These are phyloP conservation scores for Saccharum officinarum DNA, from an alignment of 176 grass and related monocot genomes.

Conservation along the genomic window DNA sequence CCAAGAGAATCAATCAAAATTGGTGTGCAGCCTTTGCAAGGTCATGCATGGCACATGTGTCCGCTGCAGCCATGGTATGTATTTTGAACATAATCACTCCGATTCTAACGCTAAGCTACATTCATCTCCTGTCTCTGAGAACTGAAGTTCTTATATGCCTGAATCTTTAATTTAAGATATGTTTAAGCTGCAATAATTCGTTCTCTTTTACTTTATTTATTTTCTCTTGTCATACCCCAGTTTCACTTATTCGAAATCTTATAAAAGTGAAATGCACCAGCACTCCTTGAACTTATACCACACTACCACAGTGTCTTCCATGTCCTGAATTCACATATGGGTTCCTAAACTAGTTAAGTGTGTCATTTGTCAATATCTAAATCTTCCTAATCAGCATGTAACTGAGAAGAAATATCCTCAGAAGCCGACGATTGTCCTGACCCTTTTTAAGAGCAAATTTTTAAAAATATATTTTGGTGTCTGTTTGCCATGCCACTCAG, in stretches of 20 bases:
- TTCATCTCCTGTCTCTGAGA: background rate
- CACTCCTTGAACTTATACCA: background rate
- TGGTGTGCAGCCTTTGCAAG: slow-evolving; percentile 88
- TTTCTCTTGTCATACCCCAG: background rate
- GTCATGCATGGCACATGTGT: slow-evolving; percentile 86
- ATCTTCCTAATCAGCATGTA: too few species aligned
- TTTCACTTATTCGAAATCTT: background rate
- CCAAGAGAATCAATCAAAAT: slow-evolving; percentile 59
- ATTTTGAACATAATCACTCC: slow-evolving; percentile 23
- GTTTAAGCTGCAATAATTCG: background rate
- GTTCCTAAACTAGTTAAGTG: background rate
- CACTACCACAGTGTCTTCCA: background rate
- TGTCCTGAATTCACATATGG: background rate
- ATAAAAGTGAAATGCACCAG: background rate
- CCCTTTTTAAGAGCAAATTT: too few species aligned
- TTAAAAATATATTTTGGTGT: background rate
- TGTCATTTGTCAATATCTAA: background rate
- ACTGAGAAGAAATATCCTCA: too few species aligned
- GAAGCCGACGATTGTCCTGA: too few species aligned
- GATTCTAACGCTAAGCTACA: background rate
- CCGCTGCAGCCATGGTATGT: slow-evolving; percentile 96
- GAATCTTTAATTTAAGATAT: slow-evolving; percentile 11
- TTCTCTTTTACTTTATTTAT: background rate
- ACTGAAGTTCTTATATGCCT: background rate
- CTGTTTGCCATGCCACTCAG: background rate